phyloP scores from a whole-genome alignment of 805 yeast genomes.

The Phaffomyces antillensis region DNA sequence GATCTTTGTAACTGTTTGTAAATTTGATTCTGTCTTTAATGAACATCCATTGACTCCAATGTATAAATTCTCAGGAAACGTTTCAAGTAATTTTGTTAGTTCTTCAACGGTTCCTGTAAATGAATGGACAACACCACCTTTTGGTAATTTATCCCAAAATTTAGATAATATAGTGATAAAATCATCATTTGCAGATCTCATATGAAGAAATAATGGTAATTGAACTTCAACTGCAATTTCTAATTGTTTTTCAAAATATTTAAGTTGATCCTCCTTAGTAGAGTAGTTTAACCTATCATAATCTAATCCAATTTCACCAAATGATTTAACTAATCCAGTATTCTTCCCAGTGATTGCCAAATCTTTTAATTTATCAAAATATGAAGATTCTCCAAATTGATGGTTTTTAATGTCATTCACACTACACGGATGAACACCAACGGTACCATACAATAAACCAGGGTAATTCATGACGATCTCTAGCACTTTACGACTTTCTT shows the following conservation, averaged over 20 bases:
- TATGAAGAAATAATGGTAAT: slow-evolving; percentile 82
- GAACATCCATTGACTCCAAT: slow-evolving; percentile 94
- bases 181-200: slow-evolving; percentile 81
- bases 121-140: slow-evolving; percentile 84
- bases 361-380: slow-evolving; percentile 41
- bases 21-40: slow-evolving; percentile 66
- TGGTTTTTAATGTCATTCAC: slow-evolving; percentile 44
- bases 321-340: slow-evolving; percentile 58
- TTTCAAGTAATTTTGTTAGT: slow-evolving; percentile 42
- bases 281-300: slow-evolving; percentile 84
- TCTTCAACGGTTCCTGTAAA: slow-evolving; percentile 81
- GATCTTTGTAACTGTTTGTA: slow-evolving; percentile 55
- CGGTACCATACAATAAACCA: slow-evolving; percentile 51
- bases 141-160: slow-evolving; percentile 28
- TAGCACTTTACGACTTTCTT: slow-evolving; percentile 59
- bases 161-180: slow-evolving; percentile 61
- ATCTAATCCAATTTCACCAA: slow-evolving; percentile 95
- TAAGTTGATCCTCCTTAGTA: slow-evolving; percentile 54
- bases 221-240: slow-evolving; percentile 51
- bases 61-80: slow-evolving; percentile 41
- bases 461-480: slow-evolving; percentile 37
- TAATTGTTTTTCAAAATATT: slow-evolving; percentile 68
- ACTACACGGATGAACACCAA: slow-evolving; percentile 94
- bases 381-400: slow-evolving; percentile 26
- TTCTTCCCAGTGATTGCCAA: slow-evolving; percentile 42